Base-by-base conservation (phyloP, 441 rosid genomes). In the Aquilaria agallochum region DNA sequence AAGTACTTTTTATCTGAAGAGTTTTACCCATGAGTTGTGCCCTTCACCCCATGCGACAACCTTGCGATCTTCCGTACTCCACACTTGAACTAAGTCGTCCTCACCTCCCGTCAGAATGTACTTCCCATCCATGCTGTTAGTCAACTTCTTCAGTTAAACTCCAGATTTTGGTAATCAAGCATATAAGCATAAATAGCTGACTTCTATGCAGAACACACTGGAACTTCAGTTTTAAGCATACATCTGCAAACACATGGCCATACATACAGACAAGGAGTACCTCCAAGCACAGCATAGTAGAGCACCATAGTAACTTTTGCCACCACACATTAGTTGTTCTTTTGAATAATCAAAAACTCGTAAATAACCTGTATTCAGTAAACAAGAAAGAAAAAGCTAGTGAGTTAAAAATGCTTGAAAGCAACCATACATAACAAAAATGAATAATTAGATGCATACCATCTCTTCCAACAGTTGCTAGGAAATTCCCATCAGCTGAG, bases 21-120 rank as follows among this genome's bases (percentile, higher is more conserved):
- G 74, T 62, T 87, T 70, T 77, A 95, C 99, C 99, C 99, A 95
- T 3, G 99, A 95, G 72, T 85, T 95, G 72, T 92, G 99, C 60
- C 99, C 99, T 74, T 95, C 99, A 50, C 98, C 99, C 97, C 98
- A 90, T 0, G 98, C 99, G 56, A 95, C 99, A 61, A 92, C 93
- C 79, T 92, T 95, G 50, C 93, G 85, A 68, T 95, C 99, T 68
- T 92, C 99, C 93, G 88, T 87, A 68, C 98, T 92, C 99, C 99
- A 92, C 36, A 95, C 96, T 76, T 92, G 98, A 77, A 95, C 98
- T 76, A 95, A 73, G 75, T 95, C 99, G 69, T 92, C 99, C 82
- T 95, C 99, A 57, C 99, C 99, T 61, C 99, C 99, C 40, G 98
- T 85, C 77, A 95, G 80, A 69, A 95, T 77, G 78, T 95, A 95